Evolutionary conservation across 179 eudicot species (phyloP).

Genomic region (Silene noctiflora): DNA sequence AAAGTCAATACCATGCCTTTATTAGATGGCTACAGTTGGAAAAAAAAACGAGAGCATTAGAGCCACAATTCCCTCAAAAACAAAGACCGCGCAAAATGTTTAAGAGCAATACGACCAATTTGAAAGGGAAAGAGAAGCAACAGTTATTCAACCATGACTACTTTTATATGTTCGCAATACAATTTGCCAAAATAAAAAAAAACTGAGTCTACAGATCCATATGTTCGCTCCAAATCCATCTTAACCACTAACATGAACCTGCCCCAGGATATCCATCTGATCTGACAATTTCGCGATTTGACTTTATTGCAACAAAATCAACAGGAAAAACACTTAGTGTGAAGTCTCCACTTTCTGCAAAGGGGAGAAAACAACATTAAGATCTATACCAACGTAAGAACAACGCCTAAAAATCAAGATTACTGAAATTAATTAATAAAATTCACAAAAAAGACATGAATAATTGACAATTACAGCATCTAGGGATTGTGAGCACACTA

Average conservation of each 20-base stretch:
- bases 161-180: too few species aligned
- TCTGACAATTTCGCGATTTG: neutral
- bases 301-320: slow-evolving; percentile 24
- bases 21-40: too few species aligned
- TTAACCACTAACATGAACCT: slow-evolving; percentile 19
- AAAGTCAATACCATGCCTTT: too few species aligned
- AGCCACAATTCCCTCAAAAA: too few species aligned
- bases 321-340: slow-evolving; percentile 18
- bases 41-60: too few species aligned
- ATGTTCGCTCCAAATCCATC: slow-evolving; percentile 13
- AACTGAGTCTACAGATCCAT: neutral
- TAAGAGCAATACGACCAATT: too few species aligned
- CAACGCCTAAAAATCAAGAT: neutral
- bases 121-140: too few species aligned
- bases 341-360: slow-evolving; percentile 25
- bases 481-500: neutral
- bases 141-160: too few species aligned
- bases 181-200: neutral
- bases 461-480: neutral
- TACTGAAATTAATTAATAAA: neutral
- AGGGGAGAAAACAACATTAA: neutral
- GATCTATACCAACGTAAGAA: neutral
- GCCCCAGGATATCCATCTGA: slow-evolving; percentile 24
- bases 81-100: too few species aligned
- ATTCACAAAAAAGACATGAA: neutral